Base-by-base conservation (phyloP, 2,329 filamentous ascomycete species). In the Rutstroemia sp. region DNA sequence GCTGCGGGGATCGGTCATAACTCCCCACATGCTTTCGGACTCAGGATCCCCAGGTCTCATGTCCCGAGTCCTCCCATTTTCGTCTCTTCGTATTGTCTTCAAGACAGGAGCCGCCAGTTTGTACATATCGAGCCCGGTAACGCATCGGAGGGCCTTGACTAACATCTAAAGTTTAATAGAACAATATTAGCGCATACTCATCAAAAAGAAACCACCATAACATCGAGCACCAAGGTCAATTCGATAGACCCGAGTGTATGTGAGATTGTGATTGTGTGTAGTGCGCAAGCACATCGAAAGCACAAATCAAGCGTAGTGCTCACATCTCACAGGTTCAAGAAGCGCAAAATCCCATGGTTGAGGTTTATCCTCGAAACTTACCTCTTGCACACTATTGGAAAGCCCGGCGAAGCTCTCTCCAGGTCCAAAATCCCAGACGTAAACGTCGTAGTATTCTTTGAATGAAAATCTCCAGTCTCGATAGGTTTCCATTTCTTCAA, bases 401-500 rank as follows among this genome's bases (percentile, higher is more conserved):
- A 74, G 48, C 9, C 56, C 45, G 17, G 61, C 48, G 48, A 67
- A 72, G 2, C 62, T 58, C 6, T 67, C 51, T 10, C 73, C 73
- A 10, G 73, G 64, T 8, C 60, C 61, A 2, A 68, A 56, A 56
- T 73, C 72, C 73, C 72, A 75, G 8, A 76, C 63, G 48, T 72
- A 73, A 38, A 75, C 64, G 62, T 75, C 72, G 49, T 73, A 75
- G 55, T 73, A 73, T 42, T 75, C 71, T 10, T 72, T 68, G 58
- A 76, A 75, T 3, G 69, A 67, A 53, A 75, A 70, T 37, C 67
- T 67, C 68, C 71, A 75, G 19, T 69, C 62, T 25, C 71, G 62
- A 8, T 60, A 55, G 14, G 61, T 62, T 19, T 73, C 72, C 65
- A 74, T 70, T n/a, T 69, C 63, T 37, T 73, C 71, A 48, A 73